Evolutionary conservation across 2,329 filamentous ascomycete genomes (phyloP), one percentile per base, ranked within the genome.

Genomic region (Ascochyta fabae): DNA sequence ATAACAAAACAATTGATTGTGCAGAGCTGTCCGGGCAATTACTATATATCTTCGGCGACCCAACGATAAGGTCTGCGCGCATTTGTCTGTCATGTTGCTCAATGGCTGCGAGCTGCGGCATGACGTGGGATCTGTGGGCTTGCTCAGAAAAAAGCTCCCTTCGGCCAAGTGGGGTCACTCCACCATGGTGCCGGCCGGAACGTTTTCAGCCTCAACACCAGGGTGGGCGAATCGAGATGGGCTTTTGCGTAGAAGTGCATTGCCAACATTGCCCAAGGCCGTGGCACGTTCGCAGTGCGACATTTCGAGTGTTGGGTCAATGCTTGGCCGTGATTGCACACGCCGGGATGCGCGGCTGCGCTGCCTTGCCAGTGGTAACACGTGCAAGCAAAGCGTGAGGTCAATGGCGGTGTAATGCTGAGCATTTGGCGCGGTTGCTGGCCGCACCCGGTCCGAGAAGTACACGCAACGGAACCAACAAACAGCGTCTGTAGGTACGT

Each of bases 121-220:
- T 57, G 54, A 57, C 54, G 54, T 57, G 54, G 54, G 38, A 39
- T 36, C 31, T 54, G 39, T 45, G 45, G 38, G 38, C 12, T 36
- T 15, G 26, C 40, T 43, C 44, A 40, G 31, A 45, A 56, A 53
- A 35, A 45, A 41, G 26, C n/a, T 15, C 16, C 39, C 22, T 38
- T 42, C 22, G 33, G 34, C 41, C 38, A 48, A 43, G 53, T 56
- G 53, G 53, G 53, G 53, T 50, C 46, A 56, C 46, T 29, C 39
- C 48, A 53, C 48, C 43, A 49, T 22, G 33, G 33, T 31, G 43
- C 43, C 36, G 38, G 31, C 47, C 50, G 31, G 49, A 53, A 47
- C 39, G 16, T 43, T 55, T 47, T 56, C 42, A 56, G 53, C 53
- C 53, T 56, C 53, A 56, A 56, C 53, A 51, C 43, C 47, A 51